phyloP scores from a whole-genome alignment of 2,329 filamentous ascomycete species.

The Verruconis gallopava region DNA sequence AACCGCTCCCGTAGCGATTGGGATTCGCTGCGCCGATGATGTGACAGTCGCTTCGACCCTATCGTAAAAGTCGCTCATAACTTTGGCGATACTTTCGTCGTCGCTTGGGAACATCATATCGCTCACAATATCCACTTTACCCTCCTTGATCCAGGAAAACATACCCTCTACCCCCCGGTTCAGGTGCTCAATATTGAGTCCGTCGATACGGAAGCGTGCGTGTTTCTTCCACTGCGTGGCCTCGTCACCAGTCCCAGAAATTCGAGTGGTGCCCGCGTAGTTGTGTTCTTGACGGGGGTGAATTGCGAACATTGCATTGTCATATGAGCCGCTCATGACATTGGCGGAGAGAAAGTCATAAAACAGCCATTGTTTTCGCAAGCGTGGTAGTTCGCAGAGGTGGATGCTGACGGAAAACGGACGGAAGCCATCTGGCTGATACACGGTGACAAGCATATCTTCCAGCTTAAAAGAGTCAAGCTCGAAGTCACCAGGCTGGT shows the following conservation, averaged over 20 bases:
- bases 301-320: slow-evolving; percentile 93
- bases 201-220: slow-evolving; percentile 81
- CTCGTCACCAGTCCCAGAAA: slow-evolving; percentile 32
- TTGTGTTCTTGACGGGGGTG: slow-evolving; percentile 86
- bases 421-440: slow-evolving; percentile 83
- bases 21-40: slow-evolving; percentile 43
- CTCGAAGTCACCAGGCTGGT: slow-evolving; percentile 88
- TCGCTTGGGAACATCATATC: slow-evolving; percentile 92
- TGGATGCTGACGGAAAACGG: slow-evolving; percentile 93
- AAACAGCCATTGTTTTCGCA: slow-evolving; percentile 93
- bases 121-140: slow-evolving; percentile 90
- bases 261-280: slow-evolving; percentile 46
- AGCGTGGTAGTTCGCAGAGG: slow-evolving; percentile 81
- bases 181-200: slow-evolving; percentile 85
- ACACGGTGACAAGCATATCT: slow-evolving; percentile 79
- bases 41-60: slow-evolving; percentile 86
- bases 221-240: slow-evolving; percentile 75
- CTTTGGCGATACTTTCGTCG: slow-evolving; percentile 80
- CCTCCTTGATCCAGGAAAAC: slow-evolving; percentile 96
- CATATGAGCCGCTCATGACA: slow-evolving; percentile 90
- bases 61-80: slow-evolving; percentile 95
- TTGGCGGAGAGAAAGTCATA: slow-evolving; percentile 95
- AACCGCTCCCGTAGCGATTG: neutral
- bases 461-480: slow-evolving; percentile 95
- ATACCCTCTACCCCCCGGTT: slow-evolving; percentile 87